Evolutionary conservation across 345 rosid species (phyloP).

Genomic region (Aurinia saxatilis): DNA sequence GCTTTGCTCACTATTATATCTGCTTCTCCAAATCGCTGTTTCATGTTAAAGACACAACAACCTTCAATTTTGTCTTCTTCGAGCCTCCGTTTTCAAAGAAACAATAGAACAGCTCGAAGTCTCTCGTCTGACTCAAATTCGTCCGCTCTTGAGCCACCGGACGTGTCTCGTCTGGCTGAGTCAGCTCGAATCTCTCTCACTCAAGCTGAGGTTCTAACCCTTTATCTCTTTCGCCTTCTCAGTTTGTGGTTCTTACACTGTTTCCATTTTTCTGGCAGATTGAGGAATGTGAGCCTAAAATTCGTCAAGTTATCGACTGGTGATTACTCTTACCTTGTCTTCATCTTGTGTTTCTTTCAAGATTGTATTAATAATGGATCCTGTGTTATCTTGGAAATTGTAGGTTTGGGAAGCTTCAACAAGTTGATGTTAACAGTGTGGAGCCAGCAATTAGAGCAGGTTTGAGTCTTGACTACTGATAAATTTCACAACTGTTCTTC

Average conservation of each 20-base stretch:
- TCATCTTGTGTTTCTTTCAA: neutral
- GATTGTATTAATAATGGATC: neutral
- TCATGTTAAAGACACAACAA: neutral
- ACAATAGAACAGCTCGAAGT: conserved; percentile 10
- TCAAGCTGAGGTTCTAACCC: conserved; percentile 43
- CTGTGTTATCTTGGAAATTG: neutral
- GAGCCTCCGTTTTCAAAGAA: neutral
- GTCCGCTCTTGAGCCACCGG: conserved; percentile 61
- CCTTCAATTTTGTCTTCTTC: neutral
- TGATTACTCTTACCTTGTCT: conserved; percentile 2
- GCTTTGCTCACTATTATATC: conserved; percentile 21
- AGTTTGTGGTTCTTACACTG: neutral
- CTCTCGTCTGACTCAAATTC: conserved; percentile 30
- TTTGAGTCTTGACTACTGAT: too few relatives aligned
- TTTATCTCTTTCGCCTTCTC: neutral
- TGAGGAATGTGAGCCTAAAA: conserved; percentile 63
- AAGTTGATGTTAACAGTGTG: conserved; percentile 60
- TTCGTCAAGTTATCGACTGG: conserved; percentile 68
- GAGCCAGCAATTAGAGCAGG: conserved; percentile 88
- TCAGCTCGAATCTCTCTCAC: conserved; percentile 80
- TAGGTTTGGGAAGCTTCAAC: conserved; percentile 96
- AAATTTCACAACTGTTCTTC: neutral
- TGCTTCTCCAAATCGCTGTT: neutral
- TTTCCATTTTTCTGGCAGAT: conserved; percentile 26
- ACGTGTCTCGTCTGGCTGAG: conserved; percentile 57